phyloP scores from a whole-genome alignment of 1,139 yeast genomes.

The Arxiozyma bovina region DNA sequence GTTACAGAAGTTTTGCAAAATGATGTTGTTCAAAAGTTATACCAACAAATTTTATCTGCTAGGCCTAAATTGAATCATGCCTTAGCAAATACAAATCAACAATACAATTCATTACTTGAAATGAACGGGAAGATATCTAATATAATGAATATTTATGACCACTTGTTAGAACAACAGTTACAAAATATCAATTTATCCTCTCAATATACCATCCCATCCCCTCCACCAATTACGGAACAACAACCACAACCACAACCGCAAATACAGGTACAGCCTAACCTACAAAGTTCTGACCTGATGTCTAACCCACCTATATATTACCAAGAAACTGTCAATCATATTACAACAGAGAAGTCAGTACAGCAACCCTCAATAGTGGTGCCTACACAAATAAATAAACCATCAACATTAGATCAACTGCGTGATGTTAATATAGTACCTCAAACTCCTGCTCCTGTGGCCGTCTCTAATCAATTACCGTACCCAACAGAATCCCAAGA shows the following conservation, averaged over 20 bases:
- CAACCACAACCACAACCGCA: neutral
- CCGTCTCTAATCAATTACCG: slow-evolving; percentile 1
- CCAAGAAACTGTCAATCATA: neutral
- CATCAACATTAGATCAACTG: neutral
- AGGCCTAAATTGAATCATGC: slow-evolving; percentile 71
- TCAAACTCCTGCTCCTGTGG: neutral
- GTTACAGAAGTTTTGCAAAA: slow-evolving; percentile 52
- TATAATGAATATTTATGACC: slow-evolving; percentile 70
- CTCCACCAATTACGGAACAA: slow-evolving; percentile 13
- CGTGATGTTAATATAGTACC: neutral
- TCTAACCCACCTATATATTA: neutral
- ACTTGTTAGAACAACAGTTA: slow-evolving; percentile 57
- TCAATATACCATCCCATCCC: slow-evolving; percentile 22
- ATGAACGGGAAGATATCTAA: slow-evolving; percentile 77
- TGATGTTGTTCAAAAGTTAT: slow-evolving; percentile 51
- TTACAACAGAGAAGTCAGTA: neutral
- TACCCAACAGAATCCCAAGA: slow-evolving; percentile 2
- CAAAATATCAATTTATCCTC: slow-evolving; percentile 26
- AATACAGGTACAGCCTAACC: neutral
- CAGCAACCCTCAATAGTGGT: neutral
- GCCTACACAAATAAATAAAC: neutral
- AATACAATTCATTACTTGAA: slow-evolving; percentile 64
- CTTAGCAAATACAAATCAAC: slow-evolving; percentile 52
- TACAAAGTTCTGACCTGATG: neutral
- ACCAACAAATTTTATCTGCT: slow-evolving; percentile 52